A percentile compares a stretch with the other conserved stretches of the same genome.
phyloP scores from a whole-genome alignment of 352 stramenopile species.

The Phytopythium aichiense region DNA sequence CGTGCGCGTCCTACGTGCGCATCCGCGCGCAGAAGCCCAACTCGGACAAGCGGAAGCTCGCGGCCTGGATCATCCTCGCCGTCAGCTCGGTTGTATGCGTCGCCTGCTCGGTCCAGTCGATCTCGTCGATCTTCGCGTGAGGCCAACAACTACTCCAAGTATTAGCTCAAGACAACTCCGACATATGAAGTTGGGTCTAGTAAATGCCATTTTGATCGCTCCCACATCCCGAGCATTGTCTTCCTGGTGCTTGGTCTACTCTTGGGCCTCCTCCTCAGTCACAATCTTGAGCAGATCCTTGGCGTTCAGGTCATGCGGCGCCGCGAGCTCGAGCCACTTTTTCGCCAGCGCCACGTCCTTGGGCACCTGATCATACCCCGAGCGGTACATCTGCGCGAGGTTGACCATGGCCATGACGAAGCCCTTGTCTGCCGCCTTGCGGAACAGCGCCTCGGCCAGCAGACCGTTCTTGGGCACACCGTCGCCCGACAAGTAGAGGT shows the following conservation, averaged over 20 bases:
- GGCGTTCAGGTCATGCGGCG: conserved; percentile 68
- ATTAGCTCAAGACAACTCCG: neutral
- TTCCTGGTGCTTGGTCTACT: neutral
- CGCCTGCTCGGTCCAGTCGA: conserved; percentile 69
- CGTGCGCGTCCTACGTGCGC: conserved; percentile 81
- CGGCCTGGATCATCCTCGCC: conserved; percentile 76
- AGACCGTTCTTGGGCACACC: conserved; percentile 50
- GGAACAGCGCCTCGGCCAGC: conserved; percentile 71
- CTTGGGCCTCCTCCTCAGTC: conserved; percentile 8
- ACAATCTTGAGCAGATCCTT: conserved; percentile 67
- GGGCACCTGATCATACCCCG: conserved; percentile 59
- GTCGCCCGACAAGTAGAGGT: conserved; percentile 64
- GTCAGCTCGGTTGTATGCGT: conserved; percentile 65
- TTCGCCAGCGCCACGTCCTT: conserved; percentile 55
- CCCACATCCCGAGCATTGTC: neutral
- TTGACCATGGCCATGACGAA: conserved; percentile 89
- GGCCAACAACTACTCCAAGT: neutral
- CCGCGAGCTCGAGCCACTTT: conserved; percentile 75
- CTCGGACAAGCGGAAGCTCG: conserved; percentile 60
- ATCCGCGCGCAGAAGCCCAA: conserved; percentile 74
- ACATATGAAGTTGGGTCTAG: neutral
- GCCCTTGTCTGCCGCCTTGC: conserved; percentile 63
- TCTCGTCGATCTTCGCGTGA: conserved; percentile 32
- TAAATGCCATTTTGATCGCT: neutral
- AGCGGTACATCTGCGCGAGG: conserved; percentile 80